Evolutionary conservation across 2,329 filamentous ascomycete species (phyloP), one percentile per base, ranked within the genome.

Genomic region (Colletotrichum godetiae): DNA sequence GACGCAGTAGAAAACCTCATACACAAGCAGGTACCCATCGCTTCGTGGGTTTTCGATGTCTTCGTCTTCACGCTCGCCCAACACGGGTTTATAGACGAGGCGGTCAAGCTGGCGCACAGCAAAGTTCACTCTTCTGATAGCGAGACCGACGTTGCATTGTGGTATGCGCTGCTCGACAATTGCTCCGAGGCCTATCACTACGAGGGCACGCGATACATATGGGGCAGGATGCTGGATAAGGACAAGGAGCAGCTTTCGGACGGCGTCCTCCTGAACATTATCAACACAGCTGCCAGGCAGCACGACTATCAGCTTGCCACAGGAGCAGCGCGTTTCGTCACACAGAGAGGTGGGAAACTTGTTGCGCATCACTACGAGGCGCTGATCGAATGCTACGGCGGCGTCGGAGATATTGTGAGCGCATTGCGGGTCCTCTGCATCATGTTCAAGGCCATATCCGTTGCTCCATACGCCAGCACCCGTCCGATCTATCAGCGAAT

Each of bases 31-130:
- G 84, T 89, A 1, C 78, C 77, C 2, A 83, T 95, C 4, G 88
- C 92, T 35, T 79, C 86, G 0, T 98, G 95, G 95, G 86, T 98
- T 8, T 92, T 92, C 78, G 93, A 95, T 77, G 88, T 96, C 73
- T 91, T 95, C 66, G 88, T 95, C 68, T 93, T 94, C 79, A 89
- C 90, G 24, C 88, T 98, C 55, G 91, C 91, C 57, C 91, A 93
- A 72, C 86, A 89, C 55, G 90, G 90, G 7, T 95, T 97, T 80
- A 85, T 95, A 42, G 93, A 97, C 67, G 94, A 97, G 79, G 92
- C 95, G 13, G 85, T 95, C 73, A 85, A 88, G 57, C 83, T 98
- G 31, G 86, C 97, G 75, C 87, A 89, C 64, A 85, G 89, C 73
- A 89, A 93, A 31, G 82, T 83, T 24, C 74, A 79, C 53, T 73